Evolutionary conservation across 1,284 basidiomycete species (phyloP).

Genomic region (Fomitopsis pinicola): DNA sequence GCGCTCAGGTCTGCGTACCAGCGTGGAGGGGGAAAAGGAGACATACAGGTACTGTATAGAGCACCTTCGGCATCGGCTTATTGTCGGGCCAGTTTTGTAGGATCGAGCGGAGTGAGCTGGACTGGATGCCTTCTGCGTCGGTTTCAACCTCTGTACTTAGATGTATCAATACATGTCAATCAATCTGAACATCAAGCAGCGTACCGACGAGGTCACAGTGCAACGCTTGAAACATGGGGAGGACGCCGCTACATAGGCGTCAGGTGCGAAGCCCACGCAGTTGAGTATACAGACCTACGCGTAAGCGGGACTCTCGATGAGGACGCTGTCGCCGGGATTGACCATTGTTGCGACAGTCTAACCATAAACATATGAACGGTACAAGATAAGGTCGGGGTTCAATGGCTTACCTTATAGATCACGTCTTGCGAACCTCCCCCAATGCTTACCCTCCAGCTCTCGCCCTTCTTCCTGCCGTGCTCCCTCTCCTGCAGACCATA

Average conservation of each 20-base stretch:
- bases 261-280: conserved; percentile 1
- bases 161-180: not conserved
- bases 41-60: conserved; percentile 77
- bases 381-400: not conserved
- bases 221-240: conserved; percentile 55
- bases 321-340: conserved; percentile 78
- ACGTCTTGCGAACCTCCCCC: conserved; percentile 88
- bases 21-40: not conserved
- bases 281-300: conserved; percentile 44
- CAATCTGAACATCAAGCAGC: not conserved
- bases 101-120: conserved; percentile 58
- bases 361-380: not conserved
- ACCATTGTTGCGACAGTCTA: conserved; percentile 59
- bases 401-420: conserved; percentile 72
- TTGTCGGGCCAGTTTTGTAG: conserved; percentile 74
- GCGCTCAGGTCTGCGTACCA: not conserved
- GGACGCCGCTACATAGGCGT: conserved; percentile 44
- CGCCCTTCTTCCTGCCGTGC: conserved; percentile 54
- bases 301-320: conserved; percentile 87
- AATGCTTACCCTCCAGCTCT: conserved; percentile 71
- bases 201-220: conserved; percentile 59
- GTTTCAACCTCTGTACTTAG: conserved; percentile 70
- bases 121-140: conserved; percentile 72
- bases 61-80: conserved; percentile 71
- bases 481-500: conserved; percentile 60